Evolutionary conservation across 2,329 filamentous ascomycete species (phyloP).

Genomic region (Colletotrichum simmondsii): DNA sequence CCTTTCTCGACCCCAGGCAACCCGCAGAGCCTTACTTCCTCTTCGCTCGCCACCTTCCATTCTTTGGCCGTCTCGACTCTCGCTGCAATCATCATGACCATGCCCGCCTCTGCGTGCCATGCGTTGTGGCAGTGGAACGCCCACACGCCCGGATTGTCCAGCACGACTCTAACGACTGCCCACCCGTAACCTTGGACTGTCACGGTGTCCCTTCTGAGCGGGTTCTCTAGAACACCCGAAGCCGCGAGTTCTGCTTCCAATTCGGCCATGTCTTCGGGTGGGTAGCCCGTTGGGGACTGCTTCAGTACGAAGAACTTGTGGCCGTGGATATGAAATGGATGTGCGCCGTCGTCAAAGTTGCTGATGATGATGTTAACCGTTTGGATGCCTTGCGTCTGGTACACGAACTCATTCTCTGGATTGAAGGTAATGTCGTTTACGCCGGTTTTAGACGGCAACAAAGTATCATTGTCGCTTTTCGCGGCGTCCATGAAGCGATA

Average conservation of each 20-base stretch:
- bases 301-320: conserved; percentile 63
- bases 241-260: conserved; percentile 39
- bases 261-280: conserved; percentile 39
- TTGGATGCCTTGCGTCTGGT: conserved; percentile 11
- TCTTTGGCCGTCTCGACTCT: conserved; percentile 40
- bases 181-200: conserved; percentile 65
- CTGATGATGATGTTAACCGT: conserved; percentile 44
- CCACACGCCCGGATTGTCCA: conserved; percentile 69
- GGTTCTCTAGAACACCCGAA: conserved; percentile 40
- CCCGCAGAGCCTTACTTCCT: conserved; percentile 42
- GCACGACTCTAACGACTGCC: conserved; percentile 63
- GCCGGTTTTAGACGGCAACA: conserved; percentile 30
- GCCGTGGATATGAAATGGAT: conserved; percentile 67
- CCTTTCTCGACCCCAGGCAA: conserved; percentile 44
- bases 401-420: conserved; percentile 34
- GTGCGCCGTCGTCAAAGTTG: conserved; percentile 47
- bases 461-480: background rate
- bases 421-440: conserved; percentile 46
- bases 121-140: conserved; percentile 68
- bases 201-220: conserved; percentile 54
- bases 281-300: conserved; percentile 47
- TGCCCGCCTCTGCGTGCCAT: conserved; percentile 68
- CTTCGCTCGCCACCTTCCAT: conserved; percentile 39
- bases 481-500: conserved; percentile 46
- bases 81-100: conserved; percentile 67